These are phyloP conservation scores for Nicotiana paniculata DNA, from an alignment of 257 asterid genomes.

Conservation along the genomic window DNA sequence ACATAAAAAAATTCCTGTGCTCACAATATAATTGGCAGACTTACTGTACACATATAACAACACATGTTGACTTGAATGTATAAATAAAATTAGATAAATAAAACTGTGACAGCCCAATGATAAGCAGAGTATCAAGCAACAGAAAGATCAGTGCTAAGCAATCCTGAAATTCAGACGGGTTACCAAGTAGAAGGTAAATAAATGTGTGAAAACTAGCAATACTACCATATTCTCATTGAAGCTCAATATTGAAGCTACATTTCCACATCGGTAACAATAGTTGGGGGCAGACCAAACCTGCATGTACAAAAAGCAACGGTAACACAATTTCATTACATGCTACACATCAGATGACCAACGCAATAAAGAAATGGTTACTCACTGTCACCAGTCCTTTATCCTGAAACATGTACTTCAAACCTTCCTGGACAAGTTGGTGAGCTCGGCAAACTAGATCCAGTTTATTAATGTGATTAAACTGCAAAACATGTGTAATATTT, in stretches of 20 bases:
- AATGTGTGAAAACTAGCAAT: not conserved
- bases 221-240: slow-evolving; percentile 95
- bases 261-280: slow-evolving; percentile 97
- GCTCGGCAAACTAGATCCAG: slow-evolving; percentile 97
- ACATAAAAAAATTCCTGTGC: not conserved
- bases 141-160: not conserved
- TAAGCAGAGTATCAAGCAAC: not conserved
- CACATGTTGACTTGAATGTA: not conserved
- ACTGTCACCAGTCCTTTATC: slow-evolving; percentile 98
- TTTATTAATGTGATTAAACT: slow-evolving; percentile 95
- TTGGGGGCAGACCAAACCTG: slow-evolving; percentile 99
- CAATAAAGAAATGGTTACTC: slow-evolving; percentile 33
- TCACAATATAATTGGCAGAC: not conserved
- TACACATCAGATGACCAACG: not conserved
- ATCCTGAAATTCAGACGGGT: not conserved
- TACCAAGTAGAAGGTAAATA: not conserved
- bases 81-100: not conserved
- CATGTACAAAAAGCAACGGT: slow-evolving; percentile 9
- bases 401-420: slow-evolving; percentile 94
- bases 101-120: not conserved
- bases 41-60: not conserved
- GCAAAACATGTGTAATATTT: slow-evolving; percentile 18
- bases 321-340: not conserved
- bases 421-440: slow-evolving; percentile 99
- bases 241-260: slow-evolving; percentile 94